phyloP scores from a whole-genome alignment of 768 basidiomycete species.

The Boletus rubescentipes region DNA sequence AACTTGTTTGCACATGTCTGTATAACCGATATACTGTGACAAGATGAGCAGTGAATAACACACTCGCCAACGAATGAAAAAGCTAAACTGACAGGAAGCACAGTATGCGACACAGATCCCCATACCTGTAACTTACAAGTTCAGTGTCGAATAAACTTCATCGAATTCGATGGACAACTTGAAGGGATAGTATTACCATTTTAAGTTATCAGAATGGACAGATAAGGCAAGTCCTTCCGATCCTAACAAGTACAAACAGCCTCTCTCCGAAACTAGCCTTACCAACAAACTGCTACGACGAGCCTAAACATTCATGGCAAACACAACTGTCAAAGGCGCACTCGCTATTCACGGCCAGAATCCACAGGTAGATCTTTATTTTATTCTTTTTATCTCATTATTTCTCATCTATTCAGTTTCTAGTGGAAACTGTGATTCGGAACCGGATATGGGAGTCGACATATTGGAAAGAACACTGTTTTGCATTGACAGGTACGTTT shows the following conservation, averaged over 20 bases:
- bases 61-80: no score
- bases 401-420: slow-evolving; percentile 52
- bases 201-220: slow-evolving; percentile 9
- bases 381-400: background rate
- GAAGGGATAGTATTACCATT: no score
- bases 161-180: no score
- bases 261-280: no score
- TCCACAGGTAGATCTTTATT: slow-evolving; percentile 71
- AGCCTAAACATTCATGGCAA: slow-evolving; percentile 63
- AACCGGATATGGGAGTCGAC: slow-evolving; percentile 92
- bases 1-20: no score
- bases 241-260: slow-evolving; percentile 27
- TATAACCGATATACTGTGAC: no score
- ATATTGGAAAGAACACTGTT: slow-evolving; percentile 99
- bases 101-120: no score
- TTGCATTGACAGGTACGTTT: slow-evolving; percentile 83
- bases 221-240: slow-evolving; percentile 28
- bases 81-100: background rate
- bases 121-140: no score
- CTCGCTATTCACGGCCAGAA: slow-evolving; percentile 94
- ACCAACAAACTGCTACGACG: background rate
- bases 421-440: slow-evolving; percentile 96
- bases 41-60: no score
- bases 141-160: no score
- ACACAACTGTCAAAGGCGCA: slow-evolving; percentile 87